These are phyloP conservation scores for Euptelea pleiosperma DNA, from an alignment of 164 flowering plant species.

Conservation along the genomic window DNA sequence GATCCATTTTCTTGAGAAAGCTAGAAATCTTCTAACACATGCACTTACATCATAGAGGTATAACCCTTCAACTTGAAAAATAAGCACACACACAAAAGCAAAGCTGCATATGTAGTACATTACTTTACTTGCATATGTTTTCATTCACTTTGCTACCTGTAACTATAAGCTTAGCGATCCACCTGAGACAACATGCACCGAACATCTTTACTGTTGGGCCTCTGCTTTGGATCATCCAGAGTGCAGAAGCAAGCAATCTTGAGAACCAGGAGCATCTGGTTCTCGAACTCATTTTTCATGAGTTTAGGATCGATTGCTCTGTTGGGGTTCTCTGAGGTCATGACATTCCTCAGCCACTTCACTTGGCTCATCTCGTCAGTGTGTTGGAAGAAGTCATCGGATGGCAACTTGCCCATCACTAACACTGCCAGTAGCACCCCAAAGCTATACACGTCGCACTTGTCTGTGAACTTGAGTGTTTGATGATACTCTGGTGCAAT, in stretches of 20 bases:
- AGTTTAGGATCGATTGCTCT: slow-evolving; percentile 60
- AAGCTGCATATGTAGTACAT: background rate
- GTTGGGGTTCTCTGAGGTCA: slow-evolving; percentile 58
- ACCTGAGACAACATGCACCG: slow-evolving; percentile 68
- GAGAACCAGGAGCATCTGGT: slow-evolving; percentile 69
- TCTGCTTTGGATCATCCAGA: slow-evolving; percentile 64
- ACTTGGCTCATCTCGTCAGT: slow-evolving; percentile 62
- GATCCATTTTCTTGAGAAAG: too few relatives aligned
- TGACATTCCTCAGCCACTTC: slow-evolving; percentile 75
- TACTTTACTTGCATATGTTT: background rate
- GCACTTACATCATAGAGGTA: too few relatives aligned
- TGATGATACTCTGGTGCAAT: slow-evolving; percentile 86
- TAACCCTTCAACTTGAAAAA: too few relatives aligned
- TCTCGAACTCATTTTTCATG: slow-evolving; percentile 56
- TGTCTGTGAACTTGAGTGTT: slow-evolving; percentile 75
- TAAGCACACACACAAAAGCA: background rate
- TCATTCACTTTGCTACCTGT: too few relatives aligned
- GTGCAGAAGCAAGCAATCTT: slow-evolving; percentile 88
- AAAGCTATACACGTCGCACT: slow-evolving; percentile 77
- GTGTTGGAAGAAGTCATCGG: slow-evolving; percentile 59
- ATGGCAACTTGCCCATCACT: slow-evolving; percentile 67
- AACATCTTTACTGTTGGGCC: slow-evolving; percentile 82
- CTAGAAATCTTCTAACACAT: too few relatives aligned
- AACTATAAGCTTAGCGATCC: slow-evolving; percentile 19
- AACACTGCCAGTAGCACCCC: slow-evolving; percentile 64